Percentiles rank a stretch among this genome's conserved stretches.
Evolutionary conservation across 768 basidiomycete species (phyloP).

Genomic region (Boletus subparvulus): DNA sequence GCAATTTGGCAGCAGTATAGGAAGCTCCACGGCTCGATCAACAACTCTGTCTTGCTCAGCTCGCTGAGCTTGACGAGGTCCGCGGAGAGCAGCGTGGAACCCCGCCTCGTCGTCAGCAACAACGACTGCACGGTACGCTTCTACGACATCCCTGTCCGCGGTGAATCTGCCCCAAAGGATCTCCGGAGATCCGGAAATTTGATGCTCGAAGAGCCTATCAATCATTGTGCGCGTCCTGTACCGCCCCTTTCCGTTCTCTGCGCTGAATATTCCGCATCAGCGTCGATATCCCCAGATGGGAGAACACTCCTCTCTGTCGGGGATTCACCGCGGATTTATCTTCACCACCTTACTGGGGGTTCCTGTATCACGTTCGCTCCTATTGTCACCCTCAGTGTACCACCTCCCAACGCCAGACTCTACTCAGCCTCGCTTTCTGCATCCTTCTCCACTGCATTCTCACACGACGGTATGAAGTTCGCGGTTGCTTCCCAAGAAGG

Average conservation of each 20-base stretch:
- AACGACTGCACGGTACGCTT: conserved; percentile 83
- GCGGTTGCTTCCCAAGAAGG: conserved; percentile 85
- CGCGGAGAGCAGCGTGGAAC: conserved; percentile 65
- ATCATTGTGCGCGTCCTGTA: conserved; percentile 61
- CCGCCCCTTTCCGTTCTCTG: neutral
- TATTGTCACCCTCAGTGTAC: conserved; percentile 67
- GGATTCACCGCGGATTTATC: conserved; percentile 82
- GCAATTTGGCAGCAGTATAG: conserved; percentile 55
- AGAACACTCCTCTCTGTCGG: conserved; percentile 86
- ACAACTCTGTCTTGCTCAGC: conserved; percentile 74
- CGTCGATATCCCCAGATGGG: conserved; percentile 88
- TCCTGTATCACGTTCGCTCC: conserved; percentile 58
- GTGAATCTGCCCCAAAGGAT: conserved; percentile 39
- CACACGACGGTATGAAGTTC: conserved; percentile 71
- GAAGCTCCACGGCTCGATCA: conserved; percentile 66
- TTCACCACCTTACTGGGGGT: conserved; percentile 75
- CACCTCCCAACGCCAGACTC: conserved; percentile 48
- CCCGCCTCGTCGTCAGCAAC: conserved; percentile 79
- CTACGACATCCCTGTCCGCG: conserved; percentile 67
- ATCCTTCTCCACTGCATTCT: conserved; percentile 80
- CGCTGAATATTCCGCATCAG: conserved; percentile 39
- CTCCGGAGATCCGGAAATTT: conserved; percentile 54
- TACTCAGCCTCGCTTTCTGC: conserved; percentile 54
- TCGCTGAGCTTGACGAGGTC: conserved; percentile 61
- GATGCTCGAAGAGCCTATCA: conserved; percentile 67